Percentiles rank a stretch among this genome's conserved stretches.
Conservation (phyloP, 2,329 filamentous ascomycete species). For the Aspergillus floridensis region DNA sequence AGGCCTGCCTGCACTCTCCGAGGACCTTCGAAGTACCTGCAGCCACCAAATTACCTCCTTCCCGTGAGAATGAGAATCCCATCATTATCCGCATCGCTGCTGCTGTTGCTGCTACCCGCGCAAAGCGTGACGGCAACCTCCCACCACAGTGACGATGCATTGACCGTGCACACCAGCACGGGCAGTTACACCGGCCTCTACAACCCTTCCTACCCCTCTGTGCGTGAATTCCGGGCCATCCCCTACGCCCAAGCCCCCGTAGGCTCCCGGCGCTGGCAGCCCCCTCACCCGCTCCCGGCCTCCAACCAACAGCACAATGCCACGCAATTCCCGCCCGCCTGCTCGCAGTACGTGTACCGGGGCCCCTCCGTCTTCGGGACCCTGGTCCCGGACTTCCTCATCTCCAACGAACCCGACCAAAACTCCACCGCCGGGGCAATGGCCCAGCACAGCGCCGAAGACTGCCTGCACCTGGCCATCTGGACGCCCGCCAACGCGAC, state of each 20-base stretch:
- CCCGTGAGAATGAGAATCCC: neutral
- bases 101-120: neutral
- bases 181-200: neutral
- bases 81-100: neutral
- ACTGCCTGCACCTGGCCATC: constrained; percentile 4
- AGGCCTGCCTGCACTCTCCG: neutral
- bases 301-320: neutral
- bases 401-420: neutral
- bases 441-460: neutral
- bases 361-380: neutral
- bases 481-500: neutral
- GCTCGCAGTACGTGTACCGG: neutral
- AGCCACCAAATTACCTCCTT: neutral
- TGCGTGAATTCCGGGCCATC: constrained; percentile 1
- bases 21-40: neutral
- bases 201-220: neutral
- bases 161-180: neutral
- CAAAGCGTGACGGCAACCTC: neutral
- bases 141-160: neutral
- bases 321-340: neutral
- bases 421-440: neutral
- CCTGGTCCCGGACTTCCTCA: neutral
- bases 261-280: neutral
- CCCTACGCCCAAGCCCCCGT: neutral
- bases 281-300: neutral